These are phyloP conservation scores for Acanthamoeba healyi DNA, from an alignment of 208 protist genomes.

Conservation along the genomic window DNA sequence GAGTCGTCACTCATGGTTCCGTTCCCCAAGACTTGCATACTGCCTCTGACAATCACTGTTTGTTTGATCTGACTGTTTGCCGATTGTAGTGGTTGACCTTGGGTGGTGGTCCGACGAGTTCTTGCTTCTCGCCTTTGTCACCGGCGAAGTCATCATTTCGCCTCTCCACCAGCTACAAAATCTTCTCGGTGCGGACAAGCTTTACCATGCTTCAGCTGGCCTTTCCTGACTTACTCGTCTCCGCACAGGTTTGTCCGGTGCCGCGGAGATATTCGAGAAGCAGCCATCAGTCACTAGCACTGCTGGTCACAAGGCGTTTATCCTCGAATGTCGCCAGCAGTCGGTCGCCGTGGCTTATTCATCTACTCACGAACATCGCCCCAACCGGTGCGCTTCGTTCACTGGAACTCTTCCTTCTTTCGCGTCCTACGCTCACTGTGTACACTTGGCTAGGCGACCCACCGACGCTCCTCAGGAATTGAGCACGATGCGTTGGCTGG, in stretches of 20 bases:
- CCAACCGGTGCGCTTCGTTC: background rate
- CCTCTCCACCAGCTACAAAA: no score
- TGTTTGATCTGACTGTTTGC: background rate
- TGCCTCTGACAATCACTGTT: no score
- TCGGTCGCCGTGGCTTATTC: background rate
- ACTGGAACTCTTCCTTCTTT: no score
- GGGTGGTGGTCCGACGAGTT: conserved; percentile 43
- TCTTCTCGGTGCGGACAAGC: no score
- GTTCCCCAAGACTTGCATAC: no score
- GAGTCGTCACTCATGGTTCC: background rate
- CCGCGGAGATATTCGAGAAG: background rate
- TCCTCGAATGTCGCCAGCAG: conserved; percentile 18
- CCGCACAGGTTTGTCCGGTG: background rate
- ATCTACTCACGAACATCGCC: background rate
- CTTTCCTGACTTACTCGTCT: background rate
- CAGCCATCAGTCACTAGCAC: background rate
- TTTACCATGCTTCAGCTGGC: no score
- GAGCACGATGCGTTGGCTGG: no score
- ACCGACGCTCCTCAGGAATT: no score
- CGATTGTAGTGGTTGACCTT: conserved; percentile 15
- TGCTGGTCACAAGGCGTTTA: background rate
- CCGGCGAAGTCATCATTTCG: no score
- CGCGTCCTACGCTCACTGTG: background rate
- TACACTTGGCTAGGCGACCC: no score
- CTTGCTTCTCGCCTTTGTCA: background rate